Base-by-base conservation (phyloP, 2,329 filamentous ascomycete species). In the Epicoccum sorghinum region DNA sequence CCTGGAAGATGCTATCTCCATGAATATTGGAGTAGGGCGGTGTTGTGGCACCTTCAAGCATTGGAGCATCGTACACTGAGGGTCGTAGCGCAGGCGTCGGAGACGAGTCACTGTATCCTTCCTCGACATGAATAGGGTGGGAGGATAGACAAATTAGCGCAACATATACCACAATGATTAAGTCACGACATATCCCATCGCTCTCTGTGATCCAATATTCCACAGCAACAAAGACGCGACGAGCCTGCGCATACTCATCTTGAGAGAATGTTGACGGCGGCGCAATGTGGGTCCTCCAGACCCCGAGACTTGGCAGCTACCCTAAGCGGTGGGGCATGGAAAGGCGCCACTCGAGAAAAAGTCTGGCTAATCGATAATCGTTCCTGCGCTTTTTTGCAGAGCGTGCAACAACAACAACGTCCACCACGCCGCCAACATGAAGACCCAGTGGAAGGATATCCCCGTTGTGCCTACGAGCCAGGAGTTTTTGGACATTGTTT, bases 401-500 rank as follows among this genome's bases (percentile, higher is more conserved):
- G 50, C 55, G 54, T 62, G 41, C 54, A 29, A 58, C 56, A 52
- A 55, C 57, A 59, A 46, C 54, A 18, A 18, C 46, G n/a, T 40
- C 37, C 52, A 54, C 59, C 42, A 56, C 43, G 46, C 56, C 60
- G 66, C 62, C 61, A 68, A 57, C 42, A 73, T 73, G 71, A 73
- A 74, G 69, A 73, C 70, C 5, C 68, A 72, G 66, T 75, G 71
- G 71, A 75, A 75, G 75, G 87, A 90, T 73, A 96, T 96, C 68
- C 88, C 89, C 60, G 91, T 91, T 63, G 91, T 96, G 64, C 93
- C 93, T 54, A 96, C 90, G 70, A 89, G 89, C 76, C 89, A 96
- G 81, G 95, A 99, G 79, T 98, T 99, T 73, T 84, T 99, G 68
- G 95, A 99, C 78, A 97, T 99, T 75, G 93, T 98, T 63, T 85